Evolutionary conservation across 495 filamentous ascomycete genomes (phyloP).

Genomic region (Penicillium cosmopolitanum): DNA sequence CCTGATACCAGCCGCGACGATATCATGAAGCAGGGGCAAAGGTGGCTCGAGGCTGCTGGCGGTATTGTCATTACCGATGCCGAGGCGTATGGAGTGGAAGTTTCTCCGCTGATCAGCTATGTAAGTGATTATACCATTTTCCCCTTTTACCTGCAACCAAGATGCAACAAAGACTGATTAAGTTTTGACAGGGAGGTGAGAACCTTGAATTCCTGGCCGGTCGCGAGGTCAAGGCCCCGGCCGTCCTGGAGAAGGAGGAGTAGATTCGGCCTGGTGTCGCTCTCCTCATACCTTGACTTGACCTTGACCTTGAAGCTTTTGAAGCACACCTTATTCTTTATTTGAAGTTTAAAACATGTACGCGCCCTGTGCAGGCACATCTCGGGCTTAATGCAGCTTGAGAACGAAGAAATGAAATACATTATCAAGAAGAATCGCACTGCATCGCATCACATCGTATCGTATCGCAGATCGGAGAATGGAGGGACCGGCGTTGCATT

Average conservation of each 20-base stretch:
- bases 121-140: slow-evolving; percentile 59
- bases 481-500: slow-evolving; percentile 19
- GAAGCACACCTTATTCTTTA: slow-evolving; percentile 4
- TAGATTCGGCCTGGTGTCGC: slow-evolving; percentile 24
- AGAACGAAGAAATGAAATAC: slow-evolving; percentile 31
- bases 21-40: slow-evolving; percentile 84
- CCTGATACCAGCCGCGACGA: slow-evolving; percentile 88
- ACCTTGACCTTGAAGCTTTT: not conserved
- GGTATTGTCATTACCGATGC: slow-evolving; percentile 74
- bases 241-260: slow-evolving; percentile 75
- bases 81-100: slow-evolving; percentile 74
- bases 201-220: slow-evolving; percentile 78
- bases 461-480: slow-evolving; percentile 21
- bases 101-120: slow-evolving; percentile 94
- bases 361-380: slow-evolving; percentile 7
- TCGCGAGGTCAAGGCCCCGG: slow-evolving; percentile 74
- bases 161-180: not conserved
- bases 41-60: slow-evolving; percentile 81
- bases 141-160: slow-evolving; percentile 1
- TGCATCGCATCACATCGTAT: not conserved
- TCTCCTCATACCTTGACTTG: not conserved
- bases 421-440: slow-evolving; percentile 10
- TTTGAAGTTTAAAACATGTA: not conserved
- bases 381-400: slow-evolving; percentile 7
- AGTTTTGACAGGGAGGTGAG: slow-evolving; percentile 73